Evolutionary conservation across 768 basidiomycete genomes (phyloP).

Genomic region (Brasilioporus rufonigricans): DNA sequence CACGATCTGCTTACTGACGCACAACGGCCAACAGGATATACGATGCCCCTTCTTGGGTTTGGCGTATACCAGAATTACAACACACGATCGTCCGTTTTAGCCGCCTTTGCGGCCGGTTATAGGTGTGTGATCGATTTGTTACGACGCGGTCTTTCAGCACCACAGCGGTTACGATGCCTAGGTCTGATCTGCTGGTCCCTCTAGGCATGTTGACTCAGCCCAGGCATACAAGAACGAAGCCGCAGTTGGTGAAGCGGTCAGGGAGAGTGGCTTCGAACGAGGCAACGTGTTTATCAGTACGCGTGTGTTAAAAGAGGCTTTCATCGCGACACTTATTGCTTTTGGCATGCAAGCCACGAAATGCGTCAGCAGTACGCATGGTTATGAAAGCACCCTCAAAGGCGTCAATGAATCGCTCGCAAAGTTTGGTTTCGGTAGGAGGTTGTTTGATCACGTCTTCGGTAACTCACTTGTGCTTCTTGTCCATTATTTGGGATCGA

Average conservation of each 20-base stretch:
- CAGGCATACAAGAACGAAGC: slow-evolving; percentile 67
- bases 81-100: slow-evolving; percentile 51
- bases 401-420: slow-evolving; percentile 61
- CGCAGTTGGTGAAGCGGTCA: slow-evolving; percentile 56
- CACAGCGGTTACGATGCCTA: background rate
- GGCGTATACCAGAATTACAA: slow-evolving; percentile 70
- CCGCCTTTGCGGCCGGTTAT: slow-evolving; percentile 68
- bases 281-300: slow-evolving; percentile 71
- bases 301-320: slow-evolving; percentile 14
- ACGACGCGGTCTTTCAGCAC: background rate
- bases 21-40: slow-evolving; percentile 38
- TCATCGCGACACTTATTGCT: slow-evolving; percentile 1
- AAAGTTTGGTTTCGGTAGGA: slow-evolving; percentile 55
- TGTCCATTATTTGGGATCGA: background rate
- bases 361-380: slow-evolving; percentile 52
- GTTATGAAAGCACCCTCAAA: slow-evolving; percentile 57
- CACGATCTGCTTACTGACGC: background rate
- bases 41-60: slow-evolving; percentile 66
- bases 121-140: slow-evolving; percentile 34
- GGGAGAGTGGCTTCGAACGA: slow-evolving; percentile 53
- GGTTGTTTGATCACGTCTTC: slow-evolving; percentile 4
- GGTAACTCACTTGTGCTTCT: slow-evolving; percentile 2
- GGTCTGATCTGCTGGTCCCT: background rate
- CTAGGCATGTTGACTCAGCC: slow-evolving; percentile 73
- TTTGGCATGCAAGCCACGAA: slow-evolving; percentile 51